Conservation (phyloP, 2,329 filamentous ascomycete species). For the Alternaria triticina region DNA sequence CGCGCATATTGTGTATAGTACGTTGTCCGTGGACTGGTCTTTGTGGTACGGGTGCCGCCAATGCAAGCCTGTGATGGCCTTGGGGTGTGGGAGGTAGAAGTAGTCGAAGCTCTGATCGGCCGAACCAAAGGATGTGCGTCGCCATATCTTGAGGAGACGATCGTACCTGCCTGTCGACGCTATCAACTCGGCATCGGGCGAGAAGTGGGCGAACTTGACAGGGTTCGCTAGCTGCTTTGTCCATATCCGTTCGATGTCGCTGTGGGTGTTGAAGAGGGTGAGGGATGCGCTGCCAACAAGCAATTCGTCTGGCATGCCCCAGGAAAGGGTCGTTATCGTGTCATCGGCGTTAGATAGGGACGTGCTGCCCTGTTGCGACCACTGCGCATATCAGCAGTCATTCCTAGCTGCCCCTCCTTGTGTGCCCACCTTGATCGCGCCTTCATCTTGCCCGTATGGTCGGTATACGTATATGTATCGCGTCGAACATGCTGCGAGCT, state of each 20-base stretch:
- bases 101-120: conserved; percentile 89
- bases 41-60: conserved; percentile 82
- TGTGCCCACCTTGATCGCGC: conserved; percentile 71
- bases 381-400: conserved; percentile 50
- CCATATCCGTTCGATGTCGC: conserved; percentile 70
- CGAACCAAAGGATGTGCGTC: conserved; percentile 80
- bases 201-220: conserved; percentile 76
- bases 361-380: conserved; percentile 69
- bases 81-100: conserved; percentile 85
- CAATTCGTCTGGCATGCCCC: conserved; percentile 86
- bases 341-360: conserved; percentile 53
- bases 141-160: conserved; percentile 89
- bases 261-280: conserved; percentile 69
- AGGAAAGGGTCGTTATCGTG: conserved; percentile 71
- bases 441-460: conserved; percentile 73
- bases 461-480: conserved; percentile 76
- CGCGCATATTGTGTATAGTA: conserved; percentile 86
- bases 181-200: conserved; percentile 85
- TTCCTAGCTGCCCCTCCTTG: background rate
- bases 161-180: conserved; percentile 82
- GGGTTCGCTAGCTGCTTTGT: conserved; percentile 74
- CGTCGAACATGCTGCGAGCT: conserved; percentile 78
- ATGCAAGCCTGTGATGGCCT: conserved; percentile 78
- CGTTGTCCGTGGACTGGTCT: conserved; percentile 81
- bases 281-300: conserved; percentile 76